Evolutionary conservation across 1,284 basidiomycete species (phyloP), one percentile per base, ranked within the genome.

Genomic region (Cutaneotrichosporon sp.): DNA sequence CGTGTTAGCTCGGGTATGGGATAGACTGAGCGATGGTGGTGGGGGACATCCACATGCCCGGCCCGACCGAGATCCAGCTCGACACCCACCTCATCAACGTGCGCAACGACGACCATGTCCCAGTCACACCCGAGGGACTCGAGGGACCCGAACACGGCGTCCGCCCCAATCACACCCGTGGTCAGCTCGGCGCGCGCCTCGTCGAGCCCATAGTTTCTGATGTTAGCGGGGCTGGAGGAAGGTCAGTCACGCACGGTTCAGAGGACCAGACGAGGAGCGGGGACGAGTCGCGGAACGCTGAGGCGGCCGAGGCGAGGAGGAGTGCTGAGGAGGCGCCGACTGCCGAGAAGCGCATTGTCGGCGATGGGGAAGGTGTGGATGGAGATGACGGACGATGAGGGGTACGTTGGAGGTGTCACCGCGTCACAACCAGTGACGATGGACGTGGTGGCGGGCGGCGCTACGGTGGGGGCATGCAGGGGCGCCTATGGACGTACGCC

Each of bases 21-120:
- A 1, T 18, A 27, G n/a, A n/a, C n/a, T n/a, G n/a, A n/a, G 24
- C 24, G 11, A 9, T 27, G 13, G 20, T 31, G 34, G 43, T 22
- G 20, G n/a, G 14, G 16, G 10, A 11, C 20, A 46, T 11, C 20
- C 18, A 49, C 47, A 22, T 49, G 11, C 24, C 47, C n/a, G 8
- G 47, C 22, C 24, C n/a, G n/a, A n/a, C n/a, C n/a, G n/a, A n/a
- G n/a, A 18, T 49, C 24, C 16, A 42, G 18, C 18, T 18, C 38
- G 18, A 25, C 4, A 60, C 94, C 6, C 83, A 89, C 72, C 87
- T 97, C 56, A 95, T 99, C 72, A 97, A 98, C 80, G 85, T 89
- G 72, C 93, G 98, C 77, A 94, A 99, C 75, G 92, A 95, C 5
- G 87, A 95, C 70, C 5, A 65, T 65, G 45, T 74, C 68, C 75